These are phyloP conservation scores for Handroanthus guayacan DNA, from an alignment of 257 asterid genomes.

Conservation along the genomic window DNA sequence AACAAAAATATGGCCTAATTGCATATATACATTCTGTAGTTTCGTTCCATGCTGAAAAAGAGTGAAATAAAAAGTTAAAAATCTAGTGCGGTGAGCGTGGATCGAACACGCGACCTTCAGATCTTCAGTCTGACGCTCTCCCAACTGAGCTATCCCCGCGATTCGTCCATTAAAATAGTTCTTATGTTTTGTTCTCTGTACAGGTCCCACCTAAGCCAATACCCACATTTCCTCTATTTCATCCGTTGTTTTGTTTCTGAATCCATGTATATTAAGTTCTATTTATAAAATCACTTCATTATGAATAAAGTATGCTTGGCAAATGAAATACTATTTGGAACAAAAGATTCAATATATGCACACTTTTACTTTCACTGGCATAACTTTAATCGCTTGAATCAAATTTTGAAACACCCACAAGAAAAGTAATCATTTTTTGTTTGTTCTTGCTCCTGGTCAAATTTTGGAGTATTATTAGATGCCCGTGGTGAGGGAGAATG, in stretches of 20 bases:
- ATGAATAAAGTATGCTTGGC: too few species aligned
- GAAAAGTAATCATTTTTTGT: conserved; percentile 25
- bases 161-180: too few species aligned
- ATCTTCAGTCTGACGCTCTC: conserved; percentile 87
- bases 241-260: too few species aligned
- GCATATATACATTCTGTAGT: background rate
- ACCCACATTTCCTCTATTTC: too few species aligned
- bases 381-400: conserved; percentile 7
- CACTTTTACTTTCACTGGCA: too few species aligned
- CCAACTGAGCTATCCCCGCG: conserved; percentile 88
- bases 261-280: too few species aligned
- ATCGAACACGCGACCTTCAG: conserved; percentile 90
- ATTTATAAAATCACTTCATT: too few species aligned
- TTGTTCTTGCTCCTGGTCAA: conserved; percentile 30
- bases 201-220: conserved; percentile 59
- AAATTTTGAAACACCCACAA: conserved; percentile 58
- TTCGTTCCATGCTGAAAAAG: background rate
- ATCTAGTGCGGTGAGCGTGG: conserved; percentile 77
- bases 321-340: too few species aligned
- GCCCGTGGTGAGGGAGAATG: conserved; percentile 40
- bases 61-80: background rate
- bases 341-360: too few species aligned
- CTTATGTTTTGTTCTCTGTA: too few species aligned
- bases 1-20: background rate
- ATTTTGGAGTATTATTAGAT: conserved; percentile 23